Base-by-base conservation (phyloP, 176 grass and related monocot species). In the Panicum miliaceum region DNA sequence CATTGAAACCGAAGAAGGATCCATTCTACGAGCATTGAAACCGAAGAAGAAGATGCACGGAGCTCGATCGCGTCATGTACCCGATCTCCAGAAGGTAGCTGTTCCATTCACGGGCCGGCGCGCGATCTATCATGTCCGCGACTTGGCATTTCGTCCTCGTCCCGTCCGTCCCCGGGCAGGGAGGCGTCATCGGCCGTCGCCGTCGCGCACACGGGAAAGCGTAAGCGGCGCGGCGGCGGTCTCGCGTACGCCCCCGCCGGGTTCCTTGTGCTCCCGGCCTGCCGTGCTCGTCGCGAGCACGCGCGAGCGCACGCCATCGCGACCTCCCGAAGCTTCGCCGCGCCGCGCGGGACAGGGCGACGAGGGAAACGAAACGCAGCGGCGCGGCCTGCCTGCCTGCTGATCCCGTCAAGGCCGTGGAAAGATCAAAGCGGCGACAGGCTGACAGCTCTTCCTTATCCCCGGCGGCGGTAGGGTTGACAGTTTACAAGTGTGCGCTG, bases 271-370 rank as follows among this genome's bases (percentile, higher is more conserved):
- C 29, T 32, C 29, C 29, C 29, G 29, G 1, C 29, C 15, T 37
- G 20, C 15, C 6, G 13, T 15, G 11, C 41, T 54, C 16, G 6
- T 54, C 19, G 52, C 19, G n/a, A 1, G 16, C 40, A 7, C 70
- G 38, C 38, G 62, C 71, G 0, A 19, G 20, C 36, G 45, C 45
- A 7, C 60, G 77, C 32, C 58, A 18, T 5, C 60, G 41, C 32
- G 58, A 12, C 9, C 61, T 11, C 50, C 16, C 47, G 83, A 77
- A 71, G 65, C 53, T 86, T 86, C 82, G 45, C 26, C n/a, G 71
- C 82, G 45, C 26, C n/a, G 71, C 62, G 45, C 29, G 71, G 46
- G 45, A 7, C 77, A 11, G 60, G 34, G 65, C 69, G 75, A 37
- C 76, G 76, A 72, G 41, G 74, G 63, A 1, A 71, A 8, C 23